These are phyloP conservation scores for Hymenoscyphus linearis DNA, from an alignment of 2,329 filamentous ascomycete species.

Conservation along the genomic window DNA sequence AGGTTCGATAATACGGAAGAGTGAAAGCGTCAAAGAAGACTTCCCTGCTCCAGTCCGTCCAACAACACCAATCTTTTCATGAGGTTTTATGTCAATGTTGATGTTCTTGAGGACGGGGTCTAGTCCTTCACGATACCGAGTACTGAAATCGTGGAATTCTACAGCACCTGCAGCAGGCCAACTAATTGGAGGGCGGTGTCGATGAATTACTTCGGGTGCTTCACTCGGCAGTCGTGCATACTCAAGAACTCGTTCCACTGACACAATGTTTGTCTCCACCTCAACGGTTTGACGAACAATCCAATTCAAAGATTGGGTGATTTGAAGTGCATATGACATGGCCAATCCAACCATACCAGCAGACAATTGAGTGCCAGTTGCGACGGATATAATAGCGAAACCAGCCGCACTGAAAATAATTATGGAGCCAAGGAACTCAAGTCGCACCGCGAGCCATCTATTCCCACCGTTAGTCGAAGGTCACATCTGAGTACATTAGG, in stretches of 20 bases:
- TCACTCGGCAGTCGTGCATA: slow-evolving; percentile 89
- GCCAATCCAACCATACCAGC: slow-evolving; percentile 81
- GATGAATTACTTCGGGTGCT: slow-evolving; percentile 87
- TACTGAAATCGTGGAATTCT: slow-evolving; percentile 89
- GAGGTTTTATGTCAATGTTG: slow-evolving; percentile 85
- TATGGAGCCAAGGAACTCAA: slow-evolving; percentile 91
- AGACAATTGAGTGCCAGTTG: slow-evolving; percentile 56
- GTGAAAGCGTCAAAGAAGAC: slow-evolving; percentile 58
- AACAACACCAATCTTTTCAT: slow-evolving; percentile 97
- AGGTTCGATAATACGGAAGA: slow-evolving; percentile 95
- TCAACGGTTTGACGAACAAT: slow-evolving; percentile 98
- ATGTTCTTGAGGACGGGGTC: slow-evolving; percentile 92
- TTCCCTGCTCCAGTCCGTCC: slow-evolving; percentile 48
- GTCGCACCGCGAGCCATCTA: slow-evolving; percentile 87
- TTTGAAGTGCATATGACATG: slow-evolving; percentile 96
- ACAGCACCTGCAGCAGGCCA: slow-evolving; percentile 91
- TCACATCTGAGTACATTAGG: not conserved
- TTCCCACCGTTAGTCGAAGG: slow-evolving; percentile 30
- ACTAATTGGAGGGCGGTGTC: slow-evolving; percentile 77
- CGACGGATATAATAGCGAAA: slow-evolving; percentile 76
- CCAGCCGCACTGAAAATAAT: slow-evolving; percentile 86
- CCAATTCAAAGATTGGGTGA: slow-evolving; percentile 97
- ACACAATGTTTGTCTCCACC: slow-evolving; percentile 99
- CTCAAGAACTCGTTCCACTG: slow-evolving; percentile 94
- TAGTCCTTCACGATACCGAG: slow-evolving; percentile 82